These are phyloP conservation scores for Cryptosporidium viatorum DNA, from an alignment of 169 alveolate species.

Conservation along the genomic window DNA sequence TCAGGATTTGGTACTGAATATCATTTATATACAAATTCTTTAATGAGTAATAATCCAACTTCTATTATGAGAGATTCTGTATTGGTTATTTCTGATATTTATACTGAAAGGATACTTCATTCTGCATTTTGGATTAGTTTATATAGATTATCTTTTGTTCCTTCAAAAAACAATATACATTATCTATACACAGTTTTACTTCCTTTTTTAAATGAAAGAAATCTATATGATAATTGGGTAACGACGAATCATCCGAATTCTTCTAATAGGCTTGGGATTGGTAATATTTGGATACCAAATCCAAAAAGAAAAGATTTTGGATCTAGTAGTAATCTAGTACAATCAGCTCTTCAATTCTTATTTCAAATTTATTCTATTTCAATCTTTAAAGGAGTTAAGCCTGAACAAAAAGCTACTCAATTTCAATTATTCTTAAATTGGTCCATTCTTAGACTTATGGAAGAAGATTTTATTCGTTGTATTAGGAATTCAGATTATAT, in stretches of 20 bases:
- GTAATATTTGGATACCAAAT: conserved; percentile 76
- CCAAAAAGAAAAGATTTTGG: conserved; percentile 82
- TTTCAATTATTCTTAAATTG: conserved; percentile 75
- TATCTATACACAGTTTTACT: conserved; percentile 84
- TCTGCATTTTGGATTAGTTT: conserved; percentile 86
- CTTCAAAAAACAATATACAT: conserved; percentile 83
- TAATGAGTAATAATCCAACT: conserved; percentile 43
- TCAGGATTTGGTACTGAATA: conserved; percentile 81
- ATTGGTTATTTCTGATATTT: conserved; percentile 81
- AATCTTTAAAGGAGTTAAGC: conserved; percentile 62
- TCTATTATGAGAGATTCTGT: conserved; percentile 81
- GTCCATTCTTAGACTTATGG: conserved; percentile 33
- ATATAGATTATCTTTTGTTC: conserved; percentile 82
- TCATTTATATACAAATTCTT: conserved; percentile 76
- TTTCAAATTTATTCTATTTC: conserved; percentile 74
- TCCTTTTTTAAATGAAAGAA: conserved; percentile 84
- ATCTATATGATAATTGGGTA: conserved; percentile 82
- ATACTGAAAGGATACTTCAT: conserved; percentile 81
- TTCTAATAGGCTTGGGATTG: conserved; percentile 75
- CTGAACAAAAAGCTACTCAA: conserved; percentile 77
- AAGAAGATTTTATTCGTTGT: conserved; percentile 31
- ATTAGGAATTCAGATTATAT: conserved; percentile 2
- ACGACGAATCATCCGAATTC: conserved; percentile 59
- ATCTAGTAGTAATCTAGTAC: conserved; percentile 77
- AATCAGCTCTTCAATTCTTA: conserved; percentile 77